Evolutionary conservation across 2,329 filamentous ascomycete species (phyloP), one percentile per base, ranked within the genome.

Genomic region (Periconia macrospinosa): DNA sequence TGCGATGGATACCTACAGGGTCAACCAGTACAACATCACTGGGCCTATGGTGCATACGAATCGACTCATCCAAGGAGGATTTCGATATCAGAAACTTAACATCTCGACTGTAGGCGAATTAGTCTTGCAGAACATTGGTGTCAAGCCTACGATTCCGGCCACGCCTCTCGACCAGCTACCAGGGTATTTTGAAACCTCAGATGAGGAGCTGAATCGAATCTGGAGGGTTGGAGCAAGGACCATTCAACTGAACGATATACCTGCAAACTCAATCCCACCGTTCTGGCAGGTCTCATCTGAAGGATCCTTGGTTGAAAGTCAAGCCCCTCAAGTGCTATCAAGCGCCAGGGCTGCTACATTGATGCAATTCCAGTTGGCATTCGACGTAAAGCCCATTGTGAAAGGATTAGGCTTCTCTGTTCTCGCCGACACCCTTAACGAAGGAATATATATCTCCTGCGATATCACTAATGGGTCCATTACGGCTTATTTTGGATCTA

Each of bases 31-130:
- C 58, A 73, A 73, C 49, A 62, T 75, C 47, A 67, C 63, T 8
- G 50, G 49, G 3, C 42, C 56, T 3, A 57, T 50, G 0, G 41
- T 49, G n/a, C 56, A 69, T 20, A 64, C 57, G 0, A 74, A 73
- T 54, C 64, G 67, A n/a, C 63, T 75, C 6, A 62, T 75, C n/a
- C 72, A 74, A 55, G 73, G 73, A 6, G 69, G 61, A 10, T 67
- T 74, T 35, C 60, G 72, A 6, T 76, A 75, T 53, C 72, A 75
- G 55, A 73, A 74, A 54, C 57, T 75, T 13, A 73, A 70, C 33
- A 58, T 76, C 1, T 71, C 67, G 1, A 68, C 66, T 1, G 49
- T 64, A 1, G 72, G 70, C 1, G 55, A 59, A 7, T 49, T 75
- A 0, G 50, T 58, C 1, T 52, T 75, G 0, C 55, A 55, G 0